Conservation (phyloP, 805 yeast species). For the Candida germanica region DNA sequence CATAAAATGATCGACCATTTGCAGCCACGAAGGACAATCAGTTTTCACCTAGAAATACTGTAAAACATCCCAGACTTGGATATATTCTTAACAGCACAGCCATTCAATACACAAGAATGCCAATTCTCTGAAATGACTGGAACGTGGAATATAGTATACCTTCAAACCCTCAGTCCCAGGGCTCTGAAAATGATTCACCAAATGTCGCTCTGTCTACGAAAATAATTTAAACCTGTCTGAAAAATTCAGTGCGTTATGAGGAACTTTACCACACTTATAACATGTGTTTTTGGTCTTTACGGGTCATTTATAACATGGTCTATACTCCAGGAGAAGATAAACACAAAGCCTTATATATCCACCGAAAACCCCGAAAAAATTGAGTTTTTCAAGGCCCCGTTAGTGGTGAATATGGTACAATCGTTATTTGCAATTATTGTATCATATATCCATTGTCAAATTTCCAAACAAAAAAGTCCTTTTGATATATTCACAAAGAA, state of each 20-base stretch:
- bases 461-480: constrained; percentile 25
- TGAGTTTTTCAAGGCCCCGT: constrained; percentile 64
- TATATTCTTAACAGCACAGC: too few species aligned
- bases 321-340: constrained; percentile 81
- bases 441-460: constrained; percentile 57
- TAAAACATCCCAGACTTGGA: too few species aligned
- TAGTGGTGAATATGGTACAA: constrained; percentile 74
- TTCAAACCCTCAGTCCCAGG: too few species aligned
- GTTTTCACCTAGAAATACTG: too few species aligned
- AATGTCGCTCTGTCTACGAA: too few species aligned
- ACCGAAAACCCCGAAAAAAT: constrained; percentile 37
- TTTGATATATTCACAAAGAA: constrained; percentile 33
- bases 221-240: too few species aligned
- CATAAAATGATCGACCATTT: too few species aligned
- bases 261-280: constrained; percentile 14
- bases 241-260: neutral
- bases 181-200: too few species aligned
- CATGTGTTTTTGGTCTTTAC: constrained; percentile 65
- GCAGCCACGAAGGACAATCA: too few species aligned
- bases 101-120: too few species aligned
- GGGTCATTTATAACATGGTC: constrained; percentile 91
- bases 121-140: too few species aligned
- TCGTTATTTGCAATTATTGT: constrained; percentile 67
- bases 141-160: too few species aligned
- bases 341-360: constrained; percentile 61